Conservation (phyloP, 768 basidiomycete genomes). For the Boletus pseudo-olivaceus region DNA sequence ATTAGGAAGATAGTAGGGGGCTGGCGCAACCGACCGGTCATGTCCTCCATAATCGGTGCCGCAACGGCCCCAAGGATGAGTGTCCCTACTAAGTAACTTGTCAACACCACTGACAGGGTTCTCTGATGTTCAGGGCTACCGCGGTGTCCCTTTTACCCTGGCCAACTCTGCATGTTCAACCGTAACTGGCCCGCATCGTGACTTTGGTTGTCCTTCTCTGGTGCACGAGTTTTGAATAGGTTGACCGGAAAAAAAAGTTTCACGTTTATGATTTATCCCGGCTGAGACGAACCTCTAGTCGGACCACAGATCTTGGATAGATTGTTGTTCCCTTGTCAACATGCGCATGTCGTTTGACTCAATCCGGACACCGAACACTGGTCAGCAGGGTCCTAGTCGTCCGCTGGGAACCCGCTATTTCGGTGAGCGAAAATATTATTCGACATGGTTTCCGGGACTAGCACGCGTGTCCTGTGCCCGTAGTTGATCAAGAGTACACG, state of each 20-base stretch:
- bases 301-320: constrained; percentile 9
- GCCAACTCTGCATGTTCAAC: not conserved
- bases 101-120: not conserved
- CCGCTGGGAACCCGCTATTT: not conserved
- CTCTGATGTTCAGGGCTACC: not conserved
- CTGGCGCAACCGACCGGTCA: too few species aligned
- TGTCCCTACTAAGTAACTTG: too few species aligned
- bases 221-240: not conserved
- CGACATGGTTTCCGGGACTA: not conserved
- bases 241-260: not conserved
- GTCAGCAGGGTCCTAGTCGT: constrained; percentile 1
- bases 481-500: not conserved
- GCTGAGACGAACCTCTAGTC: not conserved
- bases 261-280: not conserved
- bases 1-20: not conserved
- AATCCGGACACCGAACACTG: not conserved
- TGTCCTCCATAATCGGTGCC: too few species aligned
- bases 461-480: not conserved
- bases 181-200: not conserved
- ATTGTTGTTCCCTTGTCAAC: constrained; percentile 16
- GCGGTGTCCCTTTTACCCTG: not conserved
- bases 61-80: too few species aligned
- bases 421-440: not conserved
- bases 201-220: not conserved
- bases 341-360: constrained; percentile 2